Base-by-base conservation (phyloP, 1,284 basidiomycete genomes). In the Rhodotorula sp. region DNA sequence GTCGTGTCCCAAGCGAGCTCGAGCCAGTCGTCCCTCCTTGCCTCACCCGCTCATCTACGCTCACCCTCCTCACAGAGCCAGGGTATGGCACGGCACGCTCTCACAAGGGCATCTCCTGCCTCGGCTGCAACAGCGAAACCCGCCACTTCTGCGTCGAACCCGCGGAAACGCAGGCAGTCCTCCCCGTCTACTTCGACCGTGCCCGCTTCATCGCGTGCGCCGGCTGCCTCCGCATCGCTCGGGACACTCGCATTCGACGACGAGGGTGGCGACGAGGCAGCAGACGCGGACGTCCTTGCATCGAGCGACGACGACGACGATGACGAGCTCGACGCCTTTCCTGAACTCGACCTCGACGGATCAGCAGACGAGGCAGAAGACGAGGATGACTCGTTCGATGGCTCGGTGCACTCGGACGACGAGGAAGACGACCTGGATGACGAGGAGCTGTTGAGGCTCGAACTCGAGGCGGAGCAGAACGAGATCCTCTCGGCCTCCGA, bases 331-430 rank as follows among this genome's bases (percentile, higher is more conserved):
- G 83, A 82, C 11, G 79, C 74, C 19, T 83, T 84, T 65, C 83
- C 83, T 0, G 83, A 84, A 74, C 79, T 84, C 57, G 81, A 84
- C 68, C 72, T 79, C 20, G 80, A 79, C 39, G 77, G 55, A 7
- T 80, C 79, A 73, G 80, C 81, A 4, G 78, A 11, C 30, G 75
- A 82, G 24, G 52, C 22, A n/a, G 80, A 81, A 4, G 79, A 13
- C 24, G 68, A 74, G 10, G 84, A 88, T 59, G 84, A 86, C 66
- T 79, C 82, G 17, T 79, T 80, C 60, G 84, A 84, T 67, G 85
- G 85, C 58, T 83, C 81, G 32, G 85, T 85, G 29, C 73, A 70
- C 19, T 76, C 74, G 13, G 77, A 76, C 27, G 70, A 73, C 19
- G 68, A 70, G 27, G 76, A 74, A 22, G 76, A 75, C 36, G 81